Evolutionary conservation across 1,139 yeast genomes (phyloP), one percentile per base, ranked within the genome.

Genomic region (Geotrichum cucujoidarum): DNA sequence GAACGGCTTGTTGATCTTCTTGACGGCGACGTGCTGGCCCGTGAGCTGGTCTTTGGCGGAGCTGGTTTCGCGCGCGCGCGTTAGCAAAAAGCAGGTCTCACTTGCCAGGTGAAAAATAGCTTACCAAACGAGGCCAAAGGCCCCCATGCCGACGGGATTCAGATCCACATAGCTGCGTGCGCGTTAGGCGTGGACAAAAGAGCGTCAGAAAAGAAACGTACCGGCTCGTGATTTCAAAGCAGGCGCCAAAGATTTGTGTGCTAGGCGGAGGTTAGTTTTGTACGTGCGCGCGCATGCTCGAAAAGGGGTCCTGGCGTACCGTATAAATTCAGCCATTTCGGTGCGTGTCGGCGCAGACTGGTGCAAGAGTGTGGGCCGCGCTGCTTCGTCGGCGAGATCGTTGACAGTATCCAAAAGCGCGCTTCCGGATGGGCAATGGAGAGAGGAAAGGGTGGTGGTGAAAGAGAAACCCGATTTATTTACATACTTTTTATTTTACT

Each of bases 91-190:
- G 13, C 25, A 8, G 31, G 20, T 7, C 11, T 20, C 24, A 25
- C 2, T 32, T 10, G 17, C 4, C 16, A n/a, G 30, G n/a, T 14
- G 29, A 24, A 16, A 14, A 24, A 14, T 27, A 22, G 30, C 43
- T 16, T 39, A 39, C 43, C 99, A 92, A 41, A 92, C 99, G 36
- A 92, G 77, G 6, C 98, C 98, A 64, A 92, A 92, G 8, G 98
- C 98, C 31, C 98, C 98, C 98, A 92, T 92, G 1, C 98, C 98
- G 44, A 92, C 97, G 2, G 98, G 98, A 61, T 89, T 92, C 54
- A 92, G 75, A 63, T 92, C 96, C 18, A 88, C 80, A 69, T 92
- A 92, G 55, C 96, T 72, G 11, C 61, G n/a, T n/a, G n/a, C n/a
- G n/a, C n/a, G n/a, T n/a, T 24, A 24, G 27, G 27, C 10, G 10